These are phyloP conservation scores for Suillus subaureus DNA, from an alignment of 768 basidiomycete genomes.

Conservation along the genomic window DNA sequence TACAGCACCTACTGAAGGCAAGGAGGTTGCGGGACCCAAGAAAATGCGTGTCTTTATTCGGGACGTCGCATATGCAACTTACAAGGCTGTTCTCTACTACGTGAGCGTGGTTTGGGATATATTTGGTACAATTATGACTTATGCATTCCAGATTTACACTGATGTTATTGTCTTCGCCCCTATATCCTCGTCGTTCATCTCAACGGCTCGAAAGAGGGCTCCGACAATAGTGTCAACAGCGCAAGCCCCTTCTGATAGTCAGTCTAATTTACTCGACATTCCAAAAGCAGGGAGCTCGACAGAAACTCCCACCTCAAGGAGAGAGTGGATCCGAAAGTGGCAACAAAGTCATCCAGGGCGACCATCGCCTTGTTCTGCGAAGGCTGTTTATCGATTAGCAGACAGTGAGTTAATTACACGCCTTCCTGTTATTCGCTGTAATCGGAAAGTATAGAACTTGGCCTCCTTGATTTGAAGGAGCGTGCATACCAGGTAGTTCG, in stretches of 20 bases:
- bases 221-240: constrained; percentile 10
- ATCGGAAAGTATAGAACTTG: constrained; percentile 54
- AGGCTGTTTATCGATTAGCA: constrained; percentile 81
- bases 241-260: constrained; percentile 37
- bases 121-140: constrained; percentile 1
- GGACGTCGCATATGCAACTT: constrained; percentile 65
- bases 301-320: constrained; percentile 41
- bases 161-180: constrained; percentile 85
- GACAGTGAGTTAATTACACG: constrained; percentile 59
- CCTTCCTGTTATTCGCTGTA: constrained; percentile 3
- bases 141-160: constrained; percentile 68
- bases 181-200: constrained; percentile 67
- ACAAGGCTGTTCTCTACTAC: constrained; percentile 75
- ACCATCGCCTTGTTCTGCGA: constrained; percentile 79
- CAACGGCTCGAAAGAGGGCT: constrained; percentile 21
- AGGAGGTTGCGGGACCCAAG: constrained; percentile 43
- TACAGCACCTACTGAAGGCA: constrained; percentile 3
- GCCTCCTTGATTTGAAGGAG: constrained; percentile 70
- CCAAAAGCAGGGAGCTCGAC: constrained; percentile 13
- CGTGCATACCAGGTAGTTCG: constrained; percentile 57
- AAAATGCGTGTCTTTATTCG: constrained; percentile 56
- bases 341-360: constrained; percentile 56
- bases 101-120: constrained; percentile 40
- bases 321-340: constrained; percentile 80
- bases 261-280: constrained; percentile 33